These are phyloP conservation scores for Fraxinus cuspidata DNA, from an alignment of 257 asterid species.

Conservation along the genomic window DNA sequence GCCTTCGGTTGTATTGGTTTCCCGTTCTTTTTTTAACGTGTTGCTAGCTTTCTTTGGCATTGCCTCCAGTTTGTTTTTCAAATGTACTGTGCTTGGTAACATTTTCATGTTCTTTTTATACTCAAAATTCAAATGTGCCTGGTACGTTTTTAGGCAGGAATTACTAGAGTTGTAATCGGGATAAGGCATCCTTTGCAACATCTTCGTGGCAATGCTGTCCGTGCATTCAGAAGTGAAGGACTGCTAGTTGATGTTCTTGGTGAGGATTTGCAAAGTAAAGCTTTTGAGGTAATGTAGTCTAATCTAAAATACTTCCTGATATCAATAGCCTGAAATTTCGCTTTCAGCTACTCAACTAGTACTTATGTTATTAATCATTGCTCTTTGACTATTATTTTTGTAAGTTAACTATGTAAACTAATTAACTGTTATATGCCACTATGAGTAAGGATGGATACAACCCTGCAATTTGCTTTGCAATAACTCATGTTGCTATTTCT, in stretches of 20 bases:
- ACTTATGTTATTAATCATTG: background rate
- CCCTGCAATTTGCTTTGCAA: constrained; percentile 4
- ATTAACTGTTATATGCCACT: background rate
- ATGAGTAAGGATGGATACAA: background rate
- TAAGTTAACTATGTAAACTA: background rate
- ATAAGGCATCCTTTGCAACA: constrained; percentile 91
- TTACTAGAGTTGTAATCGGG: constrained; percentile 87
- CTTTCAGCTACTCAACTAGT: background rate
- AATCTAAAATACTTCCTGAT: constrained; percentile 6
- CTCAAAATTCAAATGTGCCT: constrained; percentile 23
- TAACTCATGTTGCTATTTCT: background rate
- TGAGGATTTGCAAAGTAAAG: constrained; percentile 73
- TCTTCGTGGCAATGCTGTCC: constrained; percentile 86
- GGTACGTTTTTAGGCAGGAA: constrained; percentile 71
- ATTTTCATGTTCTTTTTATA: constrained; percentile 19
- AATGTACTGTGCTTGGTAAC: background rate
- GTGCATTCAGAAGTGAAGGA: constrained; percentile 79
- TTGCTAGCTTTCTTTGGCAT: background rate
- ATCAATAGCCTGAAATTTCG: constrained; percentile 3
- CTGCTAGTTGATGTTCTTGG: constrained; percentile 88
- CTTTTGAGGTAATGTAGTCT: constrained; percentile 57
- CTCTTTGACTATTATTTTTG: background rate
- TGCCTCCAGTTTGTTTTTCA: background rate
- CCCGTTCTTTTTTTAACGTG: background rate
- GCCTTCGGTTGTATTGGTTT: background rate